These are phyloP conservation scores for Tetracladium marchalianum DNA, from an alignment of 495 filamentous ascomycete species.

Conservation along the genomic window DNA sequence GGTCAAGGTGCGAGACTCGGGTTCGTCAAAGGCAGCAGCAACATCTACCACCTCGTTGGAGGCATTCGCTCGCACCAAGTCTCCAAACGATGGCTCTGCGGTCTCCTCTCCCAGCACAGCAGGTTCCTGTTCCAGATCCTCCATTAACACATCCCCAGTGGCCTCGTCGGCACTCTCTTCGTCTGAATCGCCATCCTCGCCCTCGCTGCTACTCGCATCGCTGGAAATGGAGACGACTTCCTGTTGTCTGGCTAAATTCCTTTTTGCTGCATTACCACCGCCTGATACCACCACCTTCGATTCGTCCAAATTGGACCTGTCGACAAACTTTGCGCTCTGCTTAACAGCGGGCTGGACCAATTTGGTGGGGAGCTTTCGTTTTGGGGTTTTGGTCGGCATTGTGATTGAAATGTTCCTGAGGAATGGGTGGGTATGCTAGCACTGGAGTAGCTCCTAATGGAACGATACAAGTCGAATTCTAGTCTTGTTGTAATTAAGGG, in stretches of 20 bases:
- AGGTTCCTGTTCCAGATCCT: conserved; percentile 23
- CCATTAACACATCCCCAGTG: conserved; percentile 29
- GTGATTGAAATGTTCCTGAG: neutral
- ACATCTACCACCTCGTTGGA: conserved; percentile 65
- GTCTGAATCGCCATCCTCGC: conserved; percentile 28
- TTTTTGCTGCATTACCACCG: conserved; percentile 15
- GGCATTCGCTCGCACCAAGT: conserved; percentile 63
- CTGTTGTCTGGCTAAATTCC: conserved; percentile 17
- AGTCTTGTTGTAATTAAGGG: neutral
- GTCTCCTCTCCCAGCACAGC: conserved; percentile 33
- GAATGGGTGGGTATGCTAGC: neutral
- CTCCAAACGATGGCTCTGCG: conserved; percentile 75
- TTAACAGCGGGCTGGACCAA: conserved; percentile 39
- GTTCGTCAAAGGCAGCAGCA: conserved; percentile 42
- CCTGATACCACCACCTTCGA: conserved; percentile 53
- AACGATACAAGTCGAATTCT: neutral
- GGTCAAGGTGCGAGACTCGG: conserved; percentile 15
- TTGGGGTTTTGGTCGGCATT: conserved; percentile 34
- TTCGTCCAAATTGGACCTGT: conserved; percentile 61
- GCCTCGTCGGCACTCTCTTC: conserved; percentile 25
- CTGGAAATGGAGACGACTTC: conserved; percentile 47
- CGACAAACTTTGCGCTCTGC: conserved; percentile 50
- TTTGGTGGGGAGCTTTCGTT: conserved; percentile 37
- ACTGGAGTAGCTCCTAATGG: too few species aligned
- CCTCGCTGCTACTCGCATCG: conserved; percentile 37